Evolutionary conservation across 2,329 filamentous ascomycete genomes (phyloP), one percentile per base, ranked within the genome.

Genomic region (Aspergillus pseudoterreus): DNA sequence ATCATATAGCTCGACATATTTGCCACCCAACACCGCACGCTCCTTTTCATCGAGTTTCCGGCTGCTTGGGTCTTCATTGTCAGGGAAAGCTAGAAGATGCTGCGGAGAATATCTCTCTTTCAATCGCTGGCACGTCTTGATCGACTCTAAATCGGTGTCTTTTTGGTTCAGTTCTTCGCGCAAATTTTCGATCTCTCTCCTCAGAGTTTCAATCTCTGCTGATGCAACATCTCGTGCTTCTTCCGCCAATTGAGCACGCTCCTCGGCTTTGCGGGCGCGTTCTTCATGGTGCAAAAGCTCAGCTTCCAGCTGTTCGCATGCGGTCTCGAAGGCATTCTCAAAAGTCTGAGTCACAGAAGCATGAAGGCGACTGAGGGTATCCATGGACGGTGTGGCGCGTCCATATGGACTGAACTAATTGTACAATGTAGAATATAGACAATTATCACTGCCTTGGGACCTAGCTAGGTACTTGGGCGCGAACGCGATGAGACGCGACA

Each of bases 1-100:
- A 8, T 49, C 45, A 43, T 72, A 73, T 14, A 73, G 57, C 9
- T 63, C 57, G 2, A 54, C 49, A 57, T 74, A 74, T 54, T 63
- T 63, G 4, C 53, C 30, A n/a, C 57, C 58, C 24, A 72, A 47
- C 5, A 48, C 49, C 43, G 60, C 45, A 27, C 56, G 55, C 14
- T 62, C 50, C 30, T 53, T 53, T 27, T 53, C 35, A 24, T 60
- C 47, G n/a, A 49, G 33, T 19, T 47, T 39, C 6, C 39, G 30
- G 17, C 36, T 22, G 8, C 51, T 39, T 24, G 44, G 38, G 36
- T 46, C 47, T 19, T 52, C 30, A 41, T 27, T 45, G 43, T 51
- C 39, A 46, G 49, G 55, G 11, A 30, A 19, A 15, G 27, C 35
- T 14, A 59, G 42, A 35, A 66, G 36, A 44, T 55, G 58, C n/a